Evolutionary conservation across 495 filamentous ascomycete species (phyloP), one percentile per base, ranked within the genome.

Genomic region (Penicillium nucicola): DNA sequence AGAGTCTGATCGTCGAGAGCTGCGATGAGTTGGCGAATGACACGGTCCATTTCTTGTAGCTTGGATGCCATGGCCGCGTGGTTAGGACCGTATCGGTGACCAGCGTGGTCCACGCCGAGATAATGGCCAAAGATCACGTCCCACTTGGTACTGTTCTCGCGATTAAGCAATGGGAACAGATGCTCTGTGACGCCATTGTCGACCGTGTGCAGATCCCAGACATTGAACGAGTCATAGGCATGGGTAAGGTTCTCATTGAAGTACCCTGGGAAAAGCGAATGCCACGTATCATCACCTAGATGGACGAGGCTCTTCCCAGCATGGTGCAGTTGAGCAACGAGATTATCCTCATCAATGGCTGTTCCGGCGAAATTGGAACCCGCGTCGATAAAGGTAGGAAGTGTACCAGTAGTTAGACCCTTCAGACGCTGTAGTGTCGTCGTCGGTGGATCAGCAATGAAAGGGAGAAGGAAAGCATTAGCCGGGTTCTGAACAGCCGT

Each of bases 361-460:
- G 88, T 95, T 5, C 93, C 93, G 5, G 92, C 89, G 63, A 98
- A 98, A 68, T 92, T 97, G 18, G 89, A 95, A 3, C 93, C 93
- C 11, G 86, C 80, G 66, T 98, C 93, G 23, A 97, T 76, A 64
- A 98, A 97, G 4, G 93, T 96, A 12, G 93, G 93, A 48, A 98
- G 68, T 7, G 95, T 97, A 13, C 93, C 93, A 2, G 93, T 98
- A 12, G 92, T 98, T 59, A 98, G 67, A 1, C 92, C 93, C 70
- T 97, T 97, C 45, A 98, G 67, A 49, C 93, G 77, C 61, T 97
- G 93, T 44, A 97, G 72, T 31, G 93, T 98, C 5, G 91, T 83
- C 0, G 93, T 98, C 4, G 93, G 93, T 28, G 93, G 93, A 61
- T 98, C 93, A 22, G 93, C 93, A 62, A 98, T 97, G 71, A 98